phyloP scores from a whole-genome alignment of 768 basidiomycete genomes.

The Paxillus ammoniavirescens region DNA sequence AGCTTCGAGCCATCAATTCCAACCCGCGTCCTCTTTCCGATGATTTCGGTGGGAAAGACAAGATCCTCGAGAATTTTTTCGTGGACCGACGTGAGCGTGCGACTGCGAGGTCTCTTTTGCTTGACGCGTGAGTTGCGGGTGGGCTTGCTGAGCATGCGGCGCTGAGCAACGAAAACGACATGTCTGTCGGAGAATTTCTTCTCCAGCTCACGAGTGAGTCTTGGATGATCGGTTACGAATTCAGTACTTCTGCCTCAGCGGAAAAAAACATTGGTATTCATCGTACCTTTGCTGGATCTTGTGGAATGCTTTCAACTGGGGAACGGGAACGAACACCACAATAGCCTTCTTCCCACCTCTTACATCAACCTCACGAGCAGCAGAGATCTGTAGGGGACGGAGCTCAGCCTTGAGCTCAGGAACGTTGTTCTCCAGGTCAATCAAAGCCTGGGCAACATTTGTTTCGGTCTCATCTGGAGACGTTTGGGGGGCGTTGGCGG shows the following conservation, averaged over 20 bases:
- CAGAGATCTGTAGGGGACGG: conserved; percentile 93
- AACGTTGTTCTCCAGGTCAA: conserved; percentile 98
- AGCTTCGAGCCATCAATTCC: conserved; percentile 92
- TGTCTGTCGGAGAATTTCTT: conserved; percentile 99
- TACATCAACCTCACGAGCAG: conserved; percentile 98
- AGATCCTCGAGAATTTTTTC: conserved; percentile 99
- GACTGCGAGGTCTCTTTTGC: conserved; percentile 96
- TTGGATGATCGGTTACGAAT: conserved; percentile 32
- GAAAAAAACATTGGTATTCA: background rate
- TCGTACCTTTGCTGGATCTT: conserved; percentile 93
- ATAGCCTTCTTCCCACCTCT: conserved; percentile 99
- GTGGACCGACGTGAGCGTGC: conserved; percentile 96
- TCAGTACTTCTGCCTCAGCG: background rate
- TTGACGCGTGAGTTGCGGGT: conserved; percentile 88
- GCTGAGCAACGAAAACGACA: conserved; percentile 98
- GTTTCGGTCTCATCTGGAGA: conserved; percentile 90
- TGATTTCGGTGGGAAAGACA: conserved; percentile 98
- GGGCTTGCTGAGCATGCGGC: conserved; percentile 96
- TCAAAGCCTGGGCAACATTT: conserved; percentile 88
- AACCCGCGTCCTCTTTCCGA: conserved; percentile 96
- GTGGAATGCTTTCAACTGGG: conserved; percentile 97
- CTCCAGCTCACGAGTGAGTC: conserved; percentile 97
- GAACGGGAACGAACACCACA: conserved; percentile 96
- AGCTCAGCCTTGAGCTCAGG: conserved; percentile 98
- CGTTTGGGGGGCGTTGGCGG: conserved; percentile 91